phyloP scores from a whole-genome alignment of 2,329 filamentous ascomycete genomes.

The Penicillium sp. region DNA sequence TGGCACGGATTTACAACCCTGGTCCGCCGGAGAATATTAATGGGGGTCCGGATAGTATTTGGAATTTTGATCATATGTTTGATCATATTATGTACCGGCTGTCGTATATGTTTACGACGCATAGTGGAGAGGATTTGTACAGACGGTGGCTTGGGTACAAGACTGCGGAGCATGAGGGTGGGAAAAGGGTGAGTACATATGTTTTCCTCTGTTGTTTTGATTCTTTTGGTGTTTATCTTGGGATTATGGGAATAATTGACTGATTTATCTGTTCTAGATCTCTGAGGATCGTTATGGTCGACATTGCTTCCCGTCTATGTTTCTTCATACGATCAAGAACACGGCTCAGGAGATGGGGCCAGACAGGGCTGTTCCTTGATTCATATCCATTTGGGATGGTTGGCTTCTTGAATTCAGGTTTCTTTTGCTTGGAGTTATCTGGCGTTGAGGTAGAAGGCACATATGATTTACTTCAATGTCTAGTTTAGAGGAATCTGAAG shows the following conservation, averaged over 20 bases:
- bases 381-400: neutral
- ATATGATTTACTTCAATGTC: neutral
- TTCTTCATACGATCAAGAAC: conserved; percentile 29
- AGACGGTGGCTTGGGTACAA: conserved; percentile 53
- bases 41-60: conserved; percentile 46
- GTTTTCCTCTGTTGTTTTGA: neutral
- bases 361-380: conserved; percentile 22
- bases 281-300: conserved; percentile 19
- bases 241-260: neutral
- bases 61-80: conserved; percentile 32
- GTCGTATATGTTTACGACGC: conserved; percentile 31
- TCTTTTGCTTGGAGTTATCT: neutral
- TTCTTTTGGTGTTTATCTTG: neutral
- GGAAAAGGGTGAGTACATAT: conserved; percentile 15
- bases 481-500: neutral
- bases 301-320: conserved; percentile 29
- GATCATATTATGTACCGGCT: conserved; percentile 32
- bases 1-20: conserved; percentile 57
- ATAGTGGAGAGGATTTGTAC: conserved; percentile 53
- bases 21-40: conserved; percentile 51
- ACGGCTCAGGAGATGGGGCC: conserved; percentile 17
- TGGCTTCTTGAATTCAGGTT: neutral
- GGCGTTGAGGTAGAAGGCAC: neutral
- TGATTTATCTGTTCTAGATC: conserved; percentile 9
- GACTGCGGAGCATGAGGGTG: conserved; percentile 21